Evolutionary conservation across 768 basidiomycete genomes (phyloP), one percentile per base, ranked within the genome.

Genomic region (Dioszegia hungarica): DNA sequence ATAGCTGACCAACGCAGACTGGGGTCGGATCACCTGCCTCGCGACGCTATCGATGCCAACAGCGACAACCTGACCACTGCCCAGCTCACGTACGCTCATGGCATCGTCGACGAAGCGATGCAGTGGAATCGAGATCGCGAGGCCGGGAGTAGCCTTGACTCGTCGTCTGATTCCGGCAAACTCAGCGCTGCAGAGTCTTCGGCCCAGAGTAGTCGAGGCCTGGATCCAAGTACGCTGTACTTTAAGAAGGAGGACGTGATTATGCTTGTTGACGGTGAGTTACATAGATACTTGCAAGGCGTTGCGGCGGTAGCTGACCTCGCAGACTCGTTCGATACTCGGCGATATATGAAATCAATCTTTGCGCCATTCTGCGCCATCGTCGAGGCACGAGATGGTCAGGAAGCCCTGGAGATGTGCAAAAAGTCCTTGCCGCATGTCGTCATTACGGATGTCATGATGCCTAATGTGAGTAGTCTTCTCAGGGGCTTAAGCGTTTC

Each of bases 31-130:
- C 78, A 78, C 46, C 66, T 78, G 1, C 73, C 77, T 1, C 38
- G 62, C 3, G 68, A 73, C 10, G 62, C 67, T 33, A 62, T 77
- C 3, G 68, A 76, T 15, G 61, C 60, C 8, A 53, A 36, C 9
- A 48, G 37, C n/a, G 47, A 54, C 11, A 43, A 43, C 8, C 31
- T 38, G 19, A 56, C 52, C 12, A 27, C 51, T 24, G 54, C 63
- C 33, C 24, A 27, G 20, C 12, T 44, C 27, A 59, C 56, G 14
- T 78, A 77, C 47, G 77, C 74, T 3, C 58, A 72, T 48, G 77
- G 73, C 1, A 73, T 78, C 37, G 70, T 78, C n/a, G 77, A 78
- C 24, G 78, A 79, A 55, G 77, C 76, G 1, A 67, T 74, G 40
- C 73, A 75, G 31, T 79, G 78, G 76, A 73, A 62, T 22, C 31